A percentile compares a stretch with the other conserved stretches of the same genome.
Conservation (phyloP, 768 basidiomycete species). For the Boletus rubroflammeus region DNA sequence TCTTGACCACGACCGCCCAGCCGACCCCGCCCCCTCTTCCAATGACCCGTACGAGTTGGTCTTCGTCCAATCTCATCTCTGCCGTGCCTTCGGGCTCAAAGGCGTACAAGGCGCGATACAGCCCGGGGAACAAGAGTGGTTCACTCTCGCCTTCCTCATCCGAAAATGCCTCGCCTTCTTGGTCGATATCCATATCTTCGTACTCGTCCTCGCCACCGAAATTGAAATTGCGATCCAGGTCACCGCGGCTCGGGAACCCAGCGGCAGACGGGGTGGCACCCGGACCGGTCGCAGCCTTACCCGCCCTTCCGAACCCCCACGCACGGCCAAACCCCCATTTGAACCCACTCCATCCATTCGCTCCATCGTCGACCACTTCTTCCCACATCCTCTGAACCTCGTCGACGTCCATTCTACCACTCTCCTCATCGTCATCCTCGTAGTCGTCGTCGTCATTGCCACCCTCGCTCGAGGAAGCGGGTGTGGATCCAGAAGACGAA, state of each 20-base stretch:
- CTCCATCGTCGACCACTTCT: constrained; percentile 25
- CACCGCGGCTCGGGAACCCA: constrained; percentile 36
- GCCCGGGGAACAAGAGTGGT: constrained; percentile 54
- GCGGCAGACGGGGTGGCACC: constrained; percentile 2
- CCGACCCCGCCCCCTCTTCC: constrained; percentile 77
- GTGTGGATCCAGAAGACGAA: constrained; percentile 14
- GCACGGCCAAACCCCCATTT: constrained; percentile 40
- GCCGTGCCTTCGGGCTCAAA: constrained; percentile 80
- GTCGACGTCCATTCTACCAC: not conserved
- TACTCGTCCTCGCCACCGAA: constrained; percentile 37
- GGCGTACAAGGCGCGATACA: constrained; percentile 74
- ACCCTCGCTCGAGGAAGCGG: constrained; percentile 6
- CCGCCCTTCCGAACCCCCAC: constrained; percentile 31
- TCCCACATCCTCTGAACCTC: constrained; percentile 14
- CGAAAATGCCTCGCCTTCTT: constrained; percentile 32
- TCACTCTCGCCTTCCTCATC: constrained; percentile 24
- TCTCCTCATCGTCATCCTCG: constrained; percentile 9
- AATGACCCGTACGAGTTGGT: constrained; percentile 68
- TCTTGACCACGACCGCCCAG: constrained; percentile 69
- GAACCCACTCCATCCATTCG: constrained; percentile 38
- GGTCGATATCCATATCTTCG: constrained; percentile 26
- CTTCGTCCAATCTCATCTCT: constrained; percentile 79
- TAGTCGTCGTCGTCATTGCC: not conserved
- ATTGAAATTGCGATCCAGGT: constrained; percentile 53
- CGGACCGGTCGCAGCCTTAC: not conserved